phyloP scores from a whole-genome alignment of 208 protist genomes.

The Trypanosoma brucei region DNA sequence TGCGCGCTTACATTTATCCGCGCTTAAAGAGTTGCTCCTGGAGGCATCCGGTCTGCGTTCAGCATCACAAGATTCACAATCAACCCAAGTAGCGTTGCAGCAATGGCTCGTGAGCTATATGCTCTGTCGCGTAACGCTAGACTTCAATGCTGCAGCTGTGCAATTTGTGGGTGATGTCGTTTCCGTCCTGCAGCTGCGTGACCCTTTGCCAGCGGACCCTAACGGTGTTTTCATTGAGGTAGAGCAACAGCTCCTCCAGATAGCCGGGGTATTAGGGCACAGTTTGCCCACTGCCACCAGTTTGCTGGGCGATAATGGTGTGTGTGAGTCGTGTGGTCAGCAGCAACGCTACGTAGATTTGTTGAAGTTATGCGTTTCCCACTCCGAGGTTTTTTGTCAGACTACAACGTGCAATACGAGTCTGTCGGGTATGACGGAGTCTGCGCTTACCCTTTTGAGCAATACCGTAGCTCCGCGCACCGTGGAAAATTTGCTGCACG shows the following conservation, averaged over 20 bases:
- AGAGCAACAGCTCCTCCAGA: conserved; percentile 27
- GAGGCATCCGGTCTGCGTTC: conserved; percentile 3
- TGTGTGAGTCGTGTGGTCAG: conserved; percentile 5
- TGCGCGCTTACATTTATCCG: conserved; percentile 10
- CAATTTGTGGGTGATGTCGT: conserved; percentile 15
- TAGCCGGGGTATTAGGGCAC: conserved; percentile 33
- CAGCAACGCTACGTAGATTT: conserved; percentile 22
- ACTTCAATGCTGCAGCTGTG: conserved; percentile 25
- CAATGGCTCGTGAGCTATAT: conserved; percentile 30
- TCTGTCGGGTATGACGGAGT: conserved; percentile 9
- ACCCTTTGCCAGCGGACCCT: conserved; percentile 28
- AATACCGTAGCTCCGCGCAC: conserved; percentile 15
- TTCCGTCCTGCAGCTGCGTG: conserved; percentile 6
- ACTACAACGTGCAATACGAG: conserved; percentile 6
- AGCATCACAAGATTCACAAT: not conserved
- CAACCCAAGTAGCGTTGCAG: conserved; percentile 4
- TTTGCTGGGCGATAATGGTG: conserved; percentile 25
- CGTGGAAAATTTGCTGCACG: conserved; percentile 15
- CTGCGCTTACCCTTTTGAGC: conserved; percentile 11
- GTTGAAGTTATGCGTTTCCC: conserved; percentile 25
- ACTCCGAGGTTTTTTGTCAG: conserved; percentile 27
- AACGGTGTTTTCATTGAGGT: conserved; percentile 68
- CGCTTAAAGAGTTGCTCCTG: conserved; percentile 14
- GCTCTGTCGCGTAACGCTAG: conserved; percentile 31
- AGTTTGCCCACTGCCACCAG: conserved; percentile 24